Conservation (phyloP, 2,329 filamentous ascomycete species). For the Mariannaea sp. region DNA sequence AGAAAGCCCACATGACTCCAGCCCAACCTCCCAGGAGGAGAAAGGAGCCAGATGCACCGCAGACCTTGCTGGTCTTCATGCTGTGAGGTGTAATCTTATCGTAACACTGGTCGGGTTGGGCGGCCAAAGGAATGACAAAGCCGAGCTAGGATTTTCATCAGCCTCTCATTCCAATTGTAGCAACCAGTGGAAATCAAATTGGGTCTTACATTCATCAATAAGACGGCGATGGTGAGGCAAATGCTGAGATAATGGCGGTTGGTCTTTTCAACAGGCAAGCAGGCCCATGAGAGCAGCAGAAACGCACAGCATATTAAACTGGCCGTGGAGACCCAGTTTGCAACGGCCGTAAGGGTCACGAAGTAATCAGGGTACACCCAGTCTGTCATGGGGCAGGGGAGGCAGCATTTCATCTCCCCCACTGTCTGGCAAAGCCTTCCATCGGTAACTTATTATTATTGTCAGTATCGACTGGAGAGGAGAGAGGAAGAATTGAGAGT, state of each 20-base stretch:
- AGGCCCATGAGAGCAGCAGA: constrained; percentile 77
- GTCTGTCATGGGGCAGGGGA: constrained; percentile 86
- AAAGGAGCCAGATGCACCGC: constrained; percentile 86
- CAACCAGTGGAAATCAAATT: too few species aligned
- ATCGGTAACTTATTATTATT: constrained; percentile 54
- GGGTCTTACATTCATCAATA: constrained; percentile 77
- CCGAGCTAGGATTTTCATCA: constrained; percentile 64
- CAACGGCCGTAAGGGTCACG: constrained; percentile 61
- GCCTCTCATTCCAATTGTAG: constrained; percentile 24
- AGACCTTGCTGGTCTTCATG: constrained; percentile 81
- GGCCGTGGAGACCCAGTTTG: constrained; percentile 83
- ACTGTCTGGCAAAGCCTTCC: constrained; percentile 60
- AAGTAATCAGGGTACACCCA: constrained; percentile 72
- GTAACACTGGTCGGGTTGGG: constrained; percentile 79
- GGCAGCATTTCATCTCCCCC: constrained; percentile 69
- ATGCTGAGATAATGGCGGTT: constrained; percentile 92
- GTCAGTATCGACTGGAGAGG: not conserved
- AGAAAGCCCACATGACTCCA: constrained; percentile 87
- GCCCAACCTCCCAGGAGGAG: constrained; percentile 85
- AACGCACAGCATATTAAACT: constrained; percentile 75
- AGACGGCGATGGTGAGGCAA: constrained; percentile 75
- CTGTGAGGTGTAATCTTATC: constrained; percentile 92
- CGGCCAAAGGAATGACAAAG: constrained; percentile 85
- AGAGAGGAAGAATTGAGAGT: not conserved
- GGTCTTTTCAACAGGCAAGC: constrained; percentile 85